Evolutionary conservation across 345 rosid species (phyloP), one percentile per base, ranked within the genome.

Genomic region (Salix suchowensis): DNA sequence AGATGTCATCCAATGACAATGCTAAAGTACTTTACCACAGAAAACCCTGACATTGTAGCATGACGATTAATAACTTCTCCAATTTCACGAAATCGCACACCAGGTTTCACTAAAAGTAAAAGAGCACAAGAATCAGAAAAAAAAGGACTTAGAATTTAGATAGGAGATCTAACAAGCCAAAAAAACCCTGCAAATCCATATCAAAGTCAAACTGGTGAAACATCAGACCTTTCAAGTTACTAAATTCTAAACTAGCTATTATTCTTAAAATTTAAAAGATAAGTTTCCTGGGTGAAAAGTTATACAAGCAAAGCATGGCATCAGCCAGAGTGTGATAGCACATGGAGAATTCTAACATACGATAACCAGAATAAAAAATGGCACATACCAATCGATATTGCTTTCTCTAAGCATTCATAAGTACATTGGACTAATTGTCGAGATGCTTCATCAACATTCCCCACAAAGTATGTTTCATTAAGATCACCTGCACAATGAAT

Each of bases 381-480:
- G 65, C 37, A 70, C 87, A 65, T 80, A 92, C 98, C 98, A 52
- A 87, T 87, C 14, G 98, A 80, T 84, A 96, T 93, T 72, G 99
- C 98, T 80, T 91, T 96, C 68, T 93, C 96, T 76, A 96, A 80
- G 88, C 99, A 96, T 83, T 96, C 97, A 2, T 93, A 93, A 62
- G 98, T 91, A 85, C 92, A 88, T 60, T 88, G 94, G 40, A 96
- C 96, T 72, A 96, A 84, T 74, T 86, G 96, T 65, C 78, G 88
- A 75, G 99, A 96, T 75, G 89, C 83, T 88, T 96, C 98, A 78
- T 93, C 99, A 74, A 89, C 94, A 76, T 91, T 93, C 52, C 99
- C 99, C 80, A 93, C 99, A 73, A 96, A 96, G 81, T 87, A 96
- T 67, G 99, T 96, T 82, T 96, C 99, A 44, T 93, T 96, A 67